Conservation (phyloP, 306 rosid species). For the Alnus rubra region DNA sequence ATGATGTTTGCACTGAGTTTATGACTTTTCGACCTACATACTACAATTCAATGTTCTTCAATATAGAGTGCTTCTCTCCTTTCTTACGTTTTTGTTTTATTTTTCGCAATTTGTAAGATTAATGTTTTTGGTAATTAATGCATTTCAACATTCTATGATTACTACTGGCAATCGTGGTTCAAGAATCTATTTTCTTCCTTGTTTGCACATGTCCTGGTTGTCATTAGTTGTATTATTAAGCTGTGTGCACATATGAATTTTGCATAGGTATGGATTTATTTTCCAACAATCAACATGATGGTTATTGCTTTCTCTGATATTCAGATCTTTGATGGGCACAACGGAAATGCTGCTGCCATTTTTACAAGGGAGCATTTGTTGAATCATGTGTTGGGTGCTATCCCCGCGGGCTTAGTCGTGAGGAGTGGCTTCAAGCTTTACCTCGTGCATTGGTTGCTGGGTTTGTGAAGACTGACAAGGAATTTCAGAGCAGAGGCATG, state of each 20-base stretch:
- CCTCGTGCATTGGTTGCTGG: slow-evolving; percentile 97
- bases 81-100: background rate
- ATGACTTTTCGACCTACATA: background rate
- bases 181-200: too few species aligned
- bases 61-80: slow-evolving; percentile 6
- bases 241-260: background rate
- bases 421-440: slow-evolving; percentile 95
- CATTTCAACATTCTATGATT: slow-evolving; percentile 4
- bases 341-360: slow-evolving; percentile 95
- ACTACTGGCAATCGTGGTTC: too few species aligned
- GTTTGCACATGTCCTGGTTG: too few species aligned
- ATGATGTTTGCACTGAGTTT: background rate
- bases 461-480: too few species aligned
- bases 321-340: slow-evolving; percentile 98
- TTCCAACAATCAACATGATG: slow-evolving; percentile 16
- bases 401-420: slow-evolving; percentile 81
- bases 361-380: slow-evolving; percentile 77
- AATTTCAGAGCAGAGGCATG: slow-evolving; percentile 86
- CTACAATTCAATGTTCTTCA: background rate
- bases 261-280: slow-evolving; percentile 10
- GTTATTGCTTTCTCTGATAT: slow-evolving; percentile 28
- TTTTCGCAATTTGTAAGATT: background rate
- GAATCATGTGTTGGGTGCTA: slow-evolving; percentile 84
- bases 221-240: too few species aligned
- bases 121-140: background rate